Conservation (phyloP, 495 filamentous ascomycete genomes). For the Mycothermus thermophilus region DNA sequence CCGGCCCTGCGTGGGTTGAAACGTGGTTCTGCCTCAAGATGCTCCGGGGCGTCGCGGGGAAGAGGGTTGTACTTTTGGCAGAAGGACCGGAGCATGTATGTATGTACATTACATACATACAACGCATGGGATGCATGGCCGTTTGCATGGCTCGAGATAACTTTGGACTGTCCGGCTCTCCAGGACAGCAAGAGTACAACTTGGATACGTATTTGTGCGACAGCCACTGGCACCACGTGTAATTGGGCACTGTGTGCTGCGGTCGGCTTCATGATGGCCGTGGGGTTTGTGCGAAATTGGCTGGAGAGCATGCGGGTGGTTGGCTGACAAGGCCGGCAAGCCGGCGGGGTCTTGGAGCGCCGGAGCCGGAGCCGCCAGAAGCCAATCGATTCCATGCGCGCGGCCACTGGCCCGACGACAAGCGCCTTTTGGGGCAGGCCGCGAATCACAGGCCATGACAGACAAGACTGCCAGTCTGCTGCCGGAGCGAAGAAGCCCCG, state of each 20-base stretch:
- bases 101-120: too few species aligned
- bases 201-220: too few species aligned
- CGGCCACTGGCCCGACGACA: constrained; percentile 2
- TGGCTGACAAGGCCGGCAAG: constrained; percentile 6
- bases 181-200: too few species aligned
- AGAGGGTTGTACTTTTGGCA: not conserved
- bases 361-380: constrained; percentile 6
- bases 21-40: not conserved
- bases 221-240: constrained; percentile 28
- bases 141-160: too few species aligned
- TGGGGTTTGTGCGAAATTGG: constrained; percentile 10
- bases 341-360: constrained; percentile 3
- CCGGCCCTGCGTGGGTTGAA: not conserved
- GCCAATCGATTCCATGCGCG: constrained; percentile 6
- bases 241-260: constrained; percentile 16
- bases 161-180: too few species aligned
- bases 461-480: constrained; percentile 1
- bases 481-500: constrained; percentile 1
- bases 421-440: not conserved
- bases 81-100: too few species aligned
- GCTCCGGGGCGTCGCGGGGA: not conserved
- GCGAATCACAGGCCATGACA: not conserved
- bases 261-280: constrained; percentile 9
- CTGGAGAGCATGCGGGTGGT: constrained; percentile 1
- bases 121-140: too few species aligned